A percentile compares a stretch with the other conserved stretches of the same genome.
phyloP scores from a whole-genome alignment of 2,329 filamentous ascomycete species.

The Apiospora rasikravindrae region DNA sequence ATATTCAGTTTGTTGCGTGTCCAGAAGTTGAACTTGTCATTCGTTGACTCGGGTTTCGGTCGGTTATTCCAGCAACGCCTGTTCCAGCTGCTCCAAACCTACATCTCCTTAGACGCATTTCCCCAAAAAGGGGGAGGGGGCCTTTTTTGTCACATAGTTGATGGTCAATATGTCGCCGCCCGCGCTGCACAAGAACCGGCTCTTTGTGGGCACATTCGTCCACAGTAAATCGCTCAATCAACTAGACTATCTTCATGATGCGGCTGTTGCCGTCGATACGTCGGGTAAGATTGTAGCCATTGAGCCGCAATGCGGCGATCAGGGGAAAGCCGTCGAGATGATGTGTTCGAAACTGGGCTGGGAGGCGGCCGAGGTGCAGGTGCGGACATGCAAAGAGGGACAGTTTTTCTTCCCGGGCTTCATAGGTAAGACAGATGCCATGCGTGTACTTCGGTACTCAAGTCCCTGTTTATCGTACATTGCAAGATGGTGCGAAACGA shows the following conservation, averaged over 20 bases:
- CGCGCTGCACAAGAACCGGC: slow-evolving; percentile 42
- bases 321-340: slow-evolving; percentile 38
- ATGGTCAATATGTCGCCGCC: slow-evolving; percentile 30
- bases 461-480: neutral
- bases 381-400: slow-evolving; percentile 47
- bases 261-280: slow-evolving; percentile 56
- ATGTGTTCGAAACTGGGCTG: slow-evolving; percentile 53
- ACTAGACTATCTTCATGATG: slow-evolving; percentile 57
- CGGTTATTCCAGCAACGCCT: neutral
- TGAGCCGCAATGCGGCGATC: slow-evolving; percentile 41
- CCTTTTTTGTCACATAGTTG: neutral
- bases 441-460: neutral
- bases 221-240: slow-evolving; percentile 54
- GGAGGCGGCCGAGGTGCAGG: slow-evolving; percentile 44
- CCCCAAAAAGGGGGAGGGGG: neutral
- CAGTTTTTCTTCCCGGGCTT: slow-evolving; percentile 87
- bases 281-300: slow-evolving; percentile 57
- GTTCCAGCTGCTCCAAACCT: neutral
- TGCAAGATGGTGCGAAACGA: no score
- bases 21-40: neutral
- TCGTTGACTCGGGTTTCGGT: neutral
- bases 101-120: neutral
- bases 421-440: slow-evolving; percentile 59
- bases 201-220: slow-evolving; percentile 62
- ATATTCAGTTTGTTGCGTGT: no score